Conservation (phyloP, 2,329 filamentous ascomycete genomes). For the Ophiocordyceps camponoti-leonardi region DNA sequence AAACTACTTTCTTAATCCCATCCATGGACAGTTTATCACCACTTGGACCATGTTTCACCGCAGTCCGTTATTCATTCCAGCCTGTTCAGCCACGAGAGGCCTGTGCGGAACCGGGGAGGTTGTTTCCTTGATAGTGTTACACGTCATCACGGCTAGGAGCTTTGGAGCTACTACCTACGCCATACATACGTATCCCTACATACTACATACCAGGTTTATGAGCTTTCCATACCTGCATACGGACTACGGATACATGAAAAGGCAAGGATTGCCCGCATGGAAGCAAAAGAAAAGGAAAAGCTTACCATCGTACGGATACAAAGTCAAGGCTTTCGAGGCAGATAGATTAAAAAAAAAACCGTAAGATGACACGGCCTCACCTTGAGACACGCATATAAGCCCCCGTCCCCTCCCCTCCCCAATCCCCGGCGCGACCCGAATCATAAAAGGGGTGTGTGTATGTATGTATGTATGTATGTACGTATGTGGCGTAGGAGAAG, state of each 20-base stretch:
- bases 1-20: not conserved
- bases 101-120: not conserved
- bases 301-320: too few species aligned
- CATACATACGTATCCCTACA: too few species aligned
- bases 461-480: too few species aligned
- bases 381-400: not conserved
- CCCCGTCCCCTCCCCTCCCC: too few species aligned
- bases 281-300: not conserved
- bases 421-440: not conserved
- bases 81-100: not conserved
- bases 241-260: not conserved
- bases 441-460: not conserved
- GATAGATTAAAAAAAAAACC: not conserved
- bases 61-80: not conserved
- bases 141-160: too few species aligned
- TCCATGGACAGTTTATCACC: not conserved
- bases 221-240: too few species aligned
- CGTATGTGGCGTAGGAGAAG: too few species aligned
- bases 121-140: not conserved
- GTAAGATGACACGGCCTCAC: not conserved
- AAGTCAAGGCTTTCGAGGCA: not conserved
- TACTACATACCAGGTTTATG: too few species aligned
- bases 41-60: not conserved
- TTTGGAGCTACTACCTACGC: too few species aligned
- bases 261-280: not conserved